Evolutionary conservation across 371 early-diverging fungal genomes (phyloP).

Genomic region (Mucor lusitanicus): DNA sequence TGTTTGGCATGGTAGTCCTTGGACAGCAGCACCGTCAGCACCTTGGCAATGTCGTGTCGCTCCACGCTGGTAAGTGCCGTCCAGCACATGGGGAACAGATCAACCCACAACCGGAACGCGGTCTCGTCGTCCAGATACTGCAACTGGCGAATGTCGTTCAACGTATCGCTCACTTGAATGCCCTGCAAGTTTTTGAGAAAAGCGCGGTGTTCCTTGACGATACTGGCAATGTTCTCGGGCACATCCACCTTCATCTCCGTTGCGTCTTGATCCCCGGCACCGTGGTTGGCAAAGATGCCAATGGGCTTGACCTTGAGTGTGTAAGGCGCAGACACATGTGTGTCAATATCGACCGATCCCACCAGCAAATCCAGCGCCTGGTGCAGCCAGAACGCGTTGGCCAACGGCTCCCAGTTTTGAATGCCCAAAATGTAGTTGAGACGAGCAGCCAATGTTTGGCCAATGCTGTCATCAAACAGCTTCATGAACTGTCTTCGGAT

Average conservation of each 20-base stretch:
- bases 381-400: constrained; percentile 87
- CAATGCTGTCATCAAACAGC: constrained; percentile 82
- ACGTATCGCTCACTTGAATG: constrained; percentile 53
- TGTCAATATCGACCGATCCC: constrained; percentile 60
- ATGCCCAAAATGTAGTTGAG: constrained; percentile 89
- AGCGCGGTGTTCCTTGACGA: constrained; percentile 52
- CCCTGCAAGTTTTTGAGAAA: constrained; percentile 64
- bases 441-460: constrained; percentile 65
- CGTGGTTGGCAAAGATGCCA: constrained; percentile 36
- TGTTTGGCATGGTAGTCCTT: constrained; percentile 91
- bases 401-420: constrained; percentile 95
- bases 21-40: constrained; percentile 80
- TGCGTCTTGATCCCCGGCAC: not conserved
- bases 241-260: constrained; percentile 26
- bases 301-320: constrained; percentile 58
- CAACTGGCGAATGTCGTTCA: constrained; percentile 65
- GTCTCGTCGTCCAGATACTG: constrained; percentile 73
- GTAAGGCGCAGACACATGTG: constrained; percentile 43
- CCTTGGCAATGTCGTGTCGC: constrained; percentile 82
- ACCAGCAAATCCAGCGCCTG: constrained; percentile 88
- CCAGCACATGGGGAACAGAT: constrained; percentile 90
- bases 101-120: constrained; percentile 80
- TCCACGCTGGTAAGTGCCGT: constrained; percentile 68
- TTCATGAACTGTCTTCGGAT: constrained; percentile 80
- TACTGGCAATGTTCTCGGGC: constrained; percentile 36